Evolutionary conservation across 768 basidiomycete species (phyloP), one percentile per base, ranked within the genome.

Genomic region (Collybia sordida): DNA sequence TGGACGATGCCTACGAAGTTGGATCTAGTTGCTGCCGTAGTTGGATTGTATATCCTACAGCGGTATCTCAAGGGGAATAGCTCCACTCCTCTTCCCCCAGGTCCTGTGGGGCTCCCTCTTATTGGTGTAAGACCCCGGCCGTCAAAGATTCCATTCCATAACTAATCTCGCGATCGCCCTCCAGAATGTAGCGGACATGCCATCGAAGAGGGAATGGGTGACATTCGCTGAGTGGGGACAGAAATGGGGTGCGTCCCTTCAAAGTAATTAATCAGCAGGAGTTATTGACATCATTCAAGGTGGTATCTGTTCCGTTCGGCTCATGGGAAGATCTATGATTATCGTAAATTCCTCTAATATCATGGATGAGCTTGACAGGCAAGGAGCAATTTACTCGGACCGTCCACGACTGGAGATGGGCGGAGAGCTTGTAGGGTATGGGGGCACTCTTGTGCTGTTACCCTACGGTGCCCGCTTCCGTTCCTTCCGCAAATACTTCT

Each of bases 111-210:
- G 15, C 57, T 72, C 21, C 75, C 75, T 6, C 39, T 75, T 36
- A 54, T 77, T 47, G 75, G 74, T 17, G 75, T 75, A 59, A 47
- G 66, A 57, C 6, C 12, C n/a, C 42, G 24, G n/a, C 50, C 28
- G 14, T 37, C 24, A 18, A 19, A 39, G 11, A 25, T 21, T 40
- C 22, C 18, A 34, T 35, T 27, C 43, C 31, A 31, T 52, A 37
- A 41, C 45, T 22, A 25, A 23, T 36, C 9, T 25, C 14, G 28
- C 19, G 23, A 28, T 34, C 14, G 12, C 25, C 15, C 15, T 14
- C 9, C 39, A 80, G 77, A 83, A 78, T 65, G 63, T 78, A 11
- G 58, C 71, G 17, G 71, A 78, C 45, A 72, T 81, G 69, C 75
- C 81, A 0, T 53, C 60, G 0, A 54, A 64, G 22, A 67, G 72